Conservation (phyloP, 2,329 filamentous ascomycete species). For the Chrysoporthe austroafricana region DNA sequence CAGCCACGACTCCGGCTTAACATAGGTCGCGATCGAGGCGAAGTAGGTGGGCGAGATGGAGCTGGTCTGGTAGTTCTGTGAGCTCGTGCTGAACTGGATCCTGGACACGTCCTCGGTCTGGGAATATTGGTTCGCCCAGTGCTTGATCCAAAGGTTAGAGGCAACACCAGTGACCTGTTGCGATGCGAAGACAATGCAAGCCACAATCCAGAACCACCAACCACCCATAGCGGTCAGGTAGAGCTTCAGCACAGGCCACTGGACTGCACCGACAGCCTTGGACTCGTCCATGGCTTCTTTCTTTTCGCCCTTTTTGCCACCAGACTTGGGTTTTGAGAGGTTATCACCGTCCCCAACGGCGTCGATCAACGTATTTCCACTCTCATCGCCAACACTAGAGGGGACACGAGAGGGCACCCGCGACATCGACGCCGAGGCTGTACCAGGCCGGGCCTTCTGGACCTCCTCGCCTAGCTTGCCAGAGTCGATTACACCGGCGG, state of each 20-base stretch:
- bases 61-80: conserved; percentile 41
- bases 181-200: conserved; percentile 72
- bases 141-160: conserved; percentile 91
- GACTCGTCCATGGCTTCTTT: conserved; percentile 68
- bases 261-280: conserved; percentile 85
- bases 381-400: conserved; percentile 72
- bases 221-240: conserved; percentile 92
- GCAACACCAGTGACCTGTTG: conserved; percentile 87
- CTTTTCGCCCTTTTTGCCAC: conserved; percentile 52
- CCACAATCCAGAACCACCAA: conserved; percentile 91
- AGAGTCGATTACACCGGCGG: conserved; percentile 79
- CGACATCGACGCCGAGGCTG: conserved; percentile 72
- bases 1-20: conserved; percentile 40
- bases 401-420: conserved; percentile 76
- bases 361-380: conserved; percentile 57
- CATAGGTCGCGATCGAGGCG: conserved; percentile 45
- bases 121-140: conserved; percentile 92
- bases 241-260: conserved; percentile 81
- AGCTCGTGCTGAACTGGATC: conserved; percentile 41
- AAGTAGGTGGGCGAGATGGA: conserved; percentile 45
- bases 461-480: conserved; percentile 88
- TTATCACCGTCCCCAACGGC: conserved; percentile 54
- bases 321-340: conserved; percentile 48
- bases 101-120: conserved; percentile 44
- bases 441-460: conserved; percentile 71